Conservation (phyloP, 1,139 yeast species). For the Scheffersomyces cryptocercus region DNA sequence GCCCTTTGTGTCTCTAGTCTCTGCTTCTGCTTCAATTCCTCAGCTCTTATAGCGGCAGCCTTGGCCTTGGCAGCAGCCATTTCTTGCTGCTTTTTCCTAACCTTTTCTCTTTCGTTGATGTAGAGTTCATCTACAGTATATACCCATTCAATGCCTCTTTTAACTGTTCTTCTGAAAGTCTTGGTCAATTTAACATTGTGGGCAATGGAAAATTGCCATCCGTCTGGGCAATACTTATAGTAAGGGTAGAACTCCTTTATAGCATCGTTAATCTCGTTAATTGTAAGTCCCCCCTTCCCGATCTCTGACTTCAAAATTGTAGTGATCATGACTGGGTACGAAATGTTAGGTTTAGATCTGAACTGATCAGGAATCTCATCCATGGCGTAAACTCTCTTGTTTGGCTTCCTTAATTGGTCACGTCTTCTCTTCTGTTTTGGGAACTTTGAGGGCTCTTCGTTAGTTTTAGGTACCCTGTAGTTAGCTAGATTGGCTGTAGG, state of each 20-base stretch:
- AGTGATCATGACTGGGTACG: constrained; percentile 78
- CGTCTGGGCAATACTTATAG: constrained; percentile 90
- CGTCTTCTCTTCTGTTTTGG: constrained; percentile 50
- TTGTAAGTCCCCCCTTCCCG: constrained; percentile 62
- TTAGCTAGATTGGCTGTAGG: constrained; percentile 24
- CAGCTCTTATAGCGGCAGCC: constrained; percentile 55
- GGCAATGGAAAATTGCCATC: constrained; percentile 94
- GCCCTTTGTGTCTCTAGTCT: constrained; percentile 32
- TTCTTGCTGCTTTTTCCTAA: constrained; percentile 68
- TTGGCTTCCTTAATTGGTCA: constrained; percentile 36
- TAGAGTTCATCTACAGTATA: constrained; percentile 90
- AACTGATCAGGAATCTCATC: constrained; percentile 88
- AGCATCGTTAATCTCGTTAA: constrained; percentile 83
- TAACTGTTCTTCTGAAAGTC: constrained; percentile 71
- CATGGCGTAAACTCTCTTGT: constrained; percentile 60
- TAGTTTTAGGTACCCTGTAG: constrained; percentile 35
- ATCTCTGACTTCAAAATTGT: constrained; percentile 64
- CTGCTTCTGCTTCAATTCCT: constrained; percentile 49
- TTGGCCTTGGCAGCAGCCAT: constrained; percentile 58
- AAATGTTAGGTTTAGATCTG: constrained; percentile 77
- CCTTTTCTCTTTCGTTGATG: constrained; percentile 76
- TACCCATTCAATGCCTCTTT: constrained; percentile 87
- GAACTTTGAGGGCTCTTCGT: constrained; percentile 33
- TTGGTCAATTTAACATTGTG: constrained; percentile 87
- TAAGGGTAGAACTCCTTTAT: constrained; percentile 88